Evolutionary conservation across 176 grass and related monocot genomes (phyloP).

Genomic region (Hsuehochloa calcarea): DNA sequence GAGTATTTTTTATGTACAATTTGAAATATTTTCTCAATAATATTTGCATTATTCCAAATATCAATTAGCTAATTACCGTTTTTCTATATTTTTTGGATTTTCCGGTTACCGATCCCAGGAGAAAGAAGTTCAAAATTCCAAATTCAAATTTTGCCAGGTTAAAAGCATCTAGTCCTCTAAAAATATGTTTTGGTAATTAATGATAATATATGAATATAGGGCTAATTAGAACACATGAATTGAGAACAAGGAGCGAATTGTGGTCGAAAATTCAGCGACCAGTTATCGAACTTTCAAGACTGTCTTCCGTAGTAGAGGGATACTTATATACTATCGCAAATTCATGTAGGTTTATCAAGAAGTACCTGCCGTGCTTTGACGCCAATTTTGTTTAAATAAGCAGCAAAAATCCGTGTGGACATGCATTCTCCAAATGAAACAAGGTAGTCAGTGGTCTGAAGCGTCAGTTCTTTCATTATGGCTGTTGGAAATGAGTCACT

Average conservation of each 20-base stretch:
- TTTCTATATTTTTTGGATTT: too few species aligned
- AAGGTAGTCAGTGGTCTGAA: conserved; percentile 75
- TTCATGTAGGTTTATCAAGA: not conserved
- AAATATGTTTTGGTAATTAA: too few species aligned
- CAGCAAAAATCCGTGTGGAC: conserved; percentile 85
- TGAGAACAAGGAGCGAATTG: not conserved
- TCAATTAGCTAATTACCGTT: too few species aligned
- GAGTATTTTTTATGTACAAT: too few species aligned
- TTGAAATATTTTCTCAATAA: too few species aligned
- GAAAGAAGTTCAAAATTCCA: too few species aligned
- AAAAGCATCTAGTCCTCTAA: too few species aligned
- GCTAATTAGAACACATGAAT: not conserved
- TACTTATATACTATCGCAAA: not conserved
- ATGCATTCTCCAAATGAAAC: conserved; percentile 98
- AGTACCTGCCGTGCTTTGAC: conserved; percentile 77
- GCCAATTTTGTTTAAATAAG: conserved; percentile 88
- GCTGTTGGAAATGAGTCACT: too few species aligned
- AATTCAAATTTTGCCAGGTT: too few species aligned
- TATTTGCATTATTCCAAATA: too few species aligned
- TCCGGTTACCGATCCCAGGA: too few species aligned
- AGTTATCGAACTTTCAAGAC: not conserved
- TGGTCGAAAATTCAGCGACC: not conserved
- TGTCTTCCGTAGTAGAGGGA: not conserved
- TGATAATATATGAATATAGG: too few species aligned
- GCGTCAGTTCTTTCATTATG: conserved; percentile 99